Evolutionary conservation across 2,329 filamentous ascomycete genomes (phyloP), one percentile per base, ranked within the genome.

Genomic region (Neonectria ditissima): DNA sequence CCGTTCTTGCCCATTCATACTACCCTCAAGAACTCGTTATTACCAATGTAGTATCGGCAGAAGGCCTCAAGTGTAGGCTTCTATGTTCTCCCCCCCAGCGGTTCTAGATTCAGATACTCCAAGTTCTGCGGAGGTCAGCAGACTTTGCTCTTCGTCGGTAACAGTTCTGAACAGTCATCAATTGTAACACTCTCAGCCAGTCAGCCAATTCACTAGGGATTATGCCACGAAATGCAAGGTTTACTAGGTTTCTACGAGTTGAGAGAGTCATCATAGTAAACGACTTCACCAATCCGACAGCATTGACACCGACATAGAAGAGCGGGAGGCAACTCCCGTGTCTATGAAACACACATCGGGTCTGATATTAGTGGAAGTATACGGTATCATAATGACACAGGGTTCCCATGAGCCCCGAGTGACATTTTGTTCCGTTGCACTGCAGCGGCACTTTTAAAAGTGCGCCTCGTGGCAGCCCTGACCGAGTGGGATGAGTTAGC

Each of bases 381-480:
- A 13, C 3, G 26, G 26, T 30, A 16, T 20, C 26, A 45, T 14
- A 3, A 18, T 9, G n/a, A 39, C 16, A 7, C 37, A 9, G n/a
- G 22, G 14, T 32, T 20, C 5, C 14, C 11, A 32, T 18, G 9
- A 32, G n/a, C 14, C 18, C 47, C 10, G 18, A 50, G 22, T 14
- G 6, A 20, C 3, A 14, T 16, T 32, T 50, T 34, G 28, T 50
- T 22, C n/a, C 26, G 26, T 50, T 50, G 26, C 47, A 50, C 26
- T 32, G 26, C 26, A 32, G 47, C 47, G 47, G 30, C 30, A 16
- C 28, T 50, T 47, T 13, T 18, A 50, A 13, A 50, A 32, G 10
- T 50, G 47, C 26, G n/a, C 28, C 47, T 50, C 28, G 47, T 50
- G 47, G 47, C 47, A 50, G 47, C 47, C 28, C n/a, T 32, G 47